phyloP scores from a whole-genome alignment of 169 alveolate genomes.

The Plasmodium reichenowi region DNA sequence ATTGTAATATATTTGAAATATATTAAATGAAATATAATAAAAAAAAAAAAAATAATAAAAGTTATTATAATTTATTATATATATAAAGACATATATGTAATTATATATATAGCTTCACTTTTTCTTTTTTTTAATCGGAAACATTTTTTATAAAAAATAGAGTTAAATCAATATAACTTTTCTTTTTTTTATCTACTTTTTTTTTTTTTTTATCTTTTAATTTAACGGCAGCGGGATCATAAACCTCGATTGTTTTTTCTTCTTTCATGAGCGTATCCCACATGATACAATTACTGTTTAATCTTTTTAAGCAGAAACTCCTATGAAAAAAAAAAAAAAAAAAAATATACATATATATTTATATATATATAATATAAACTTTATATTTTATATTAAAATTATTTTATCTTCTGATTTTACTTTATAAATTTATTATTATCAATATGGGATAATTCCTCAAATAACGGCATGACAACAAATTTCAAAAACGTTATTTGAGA shows the following conservation, averaged over 20 bases:
- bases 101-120: background rate
- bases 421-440: conserved; percentile 50
- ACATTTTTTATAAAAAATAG: conserved; percentile 67
- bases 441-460: conserved; percentile 82
- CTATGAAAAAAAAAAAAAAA: conserved; percentile 14
- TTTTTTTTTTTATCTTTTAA: conserved; percentile 30
- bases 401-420: conserved; percentile 14
- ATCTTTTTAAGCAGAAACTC: conserved; percentile 54
- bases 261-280: conserved; percentile 67
- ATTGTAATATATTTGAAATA: no score
- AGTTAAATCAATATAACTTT: conserved; percentile 73
- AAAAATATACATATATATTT: conserved; percentile 16
- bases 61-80: no score
- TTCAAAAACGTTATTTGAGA: conserved; percentile 95
- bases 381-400: no score
- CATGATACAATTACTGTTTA: conserved; percentile 50
- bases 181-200: conserved; percentile 47
- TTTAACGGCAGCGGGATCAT: conserved; percentile 9
- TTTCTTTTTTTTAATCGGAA: conserved; percentile 29
- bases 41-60: no score
- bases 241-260: conserved; percentile 61
- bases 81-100: background rate
- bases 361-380: background rate
- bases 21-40: no score
- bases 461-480: conserved; percentile 93